These are phyloP conservation scores for Byssochlamys sp. DNA, from an alignment of 2,329 filamentous ascomycete species.

Conservation along the genomic window DNA sequence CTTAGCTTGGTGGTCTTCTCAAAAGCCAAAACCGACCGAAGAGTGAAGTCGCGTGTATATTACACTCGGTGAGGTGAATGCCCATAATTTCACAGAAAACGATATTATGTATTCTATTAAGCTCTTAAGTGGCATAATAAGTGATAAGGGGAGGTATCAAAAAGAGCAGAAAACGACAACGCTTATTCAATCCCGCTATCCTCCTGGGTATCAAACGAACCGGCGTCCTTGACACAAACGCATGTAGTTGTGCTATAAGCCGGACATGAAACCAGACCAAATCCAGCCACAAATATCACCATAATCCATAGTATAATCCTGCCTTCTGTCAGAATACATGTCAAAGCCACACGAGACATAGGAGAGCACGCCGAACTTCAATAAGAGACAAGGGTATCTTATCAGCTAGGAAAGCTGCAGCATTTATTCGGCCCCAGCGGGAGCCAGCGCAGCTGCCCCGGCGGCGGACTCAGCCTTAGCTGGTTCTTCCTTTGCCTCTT, in stretches of 20 bases:
- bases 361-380: not conserved
- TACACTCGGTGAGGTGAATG: not conserved
- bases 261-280: constrained; percentile 1
- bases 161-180: constrained; percentile 8
- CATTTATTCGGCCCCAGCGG: constrained; percentile 9
- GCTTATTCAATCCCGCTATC: constrained; percentile 7
- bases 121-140: not conserved
- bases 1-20: not conserved
- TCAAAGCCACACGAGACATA: not conserved
- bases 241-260: constrained; percentile 1
- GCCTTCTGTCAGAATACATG: not conserved
- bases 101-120: not conserved
- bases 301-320: not conserved
- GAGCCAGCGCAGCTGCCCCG: not conserved
- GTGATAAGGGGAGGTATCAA: constrained; percentile 10
- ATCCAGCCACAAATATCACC: not conserved
- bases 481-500: not conserved
- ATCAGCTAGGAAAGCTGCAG: constrained; percentile 3
- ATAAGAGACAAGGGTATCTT: constrained; percentile 7
- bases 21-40: not conserved
- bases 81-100: not conserved
- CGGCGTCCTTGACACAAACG: not conserved
- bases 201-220: constrained; percentile 13
- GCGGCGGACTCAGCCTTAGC: not conserved
- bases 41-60: too few species aligned